Percentiles rank a stretch among this genome's conserved stretches.
phyloP scores from a whole-genome alignment of 78 protist species.

The Dictyostelium capitatum region DNA sequence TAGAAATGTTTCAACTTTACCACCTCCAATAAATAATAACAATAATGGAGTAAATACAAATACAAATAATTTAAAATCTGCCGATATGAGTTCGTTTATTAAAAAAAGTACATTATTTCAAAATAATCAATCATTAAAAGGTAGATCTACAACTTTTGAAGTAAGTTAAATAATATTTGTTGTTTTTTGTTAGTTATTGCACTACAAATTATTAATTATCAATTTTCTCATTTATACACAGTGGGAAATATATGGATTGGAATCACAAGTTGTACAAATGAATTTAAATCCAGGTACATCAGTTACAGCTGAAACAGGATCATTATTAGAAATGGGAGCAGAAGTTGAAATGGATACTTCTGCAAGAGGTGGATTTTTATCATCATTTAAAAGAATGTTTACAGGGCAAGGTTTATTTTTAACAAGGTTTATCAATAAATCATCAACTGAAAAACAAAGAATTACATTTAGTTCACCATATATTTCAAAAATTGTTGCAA shows the following conservation, averaged over 20 bases:
- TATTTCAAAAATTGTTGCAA: slow-evolving; percentile 65
- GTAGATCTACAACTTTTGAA: slow-evolving; percentile 30
- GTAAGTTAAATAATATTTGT: not conserved
- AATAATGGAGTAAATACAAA: not conserved
- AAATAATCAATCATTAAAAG: slow-evolving; percentile 46
- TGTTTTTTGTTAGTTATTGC: not conserved
- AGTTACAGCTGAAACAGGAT: slow-evolving; percentile 71
- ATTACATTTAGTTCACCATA: slow-evolving; percentile 72
- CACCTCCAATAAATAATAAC: not conserved
- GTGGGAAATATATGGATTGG: slow-evolving; percentile 69
- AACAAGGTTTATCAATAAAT: slow-evolving; percentile 51
- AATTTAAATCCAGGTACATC: slow-evolving; percentile 66
- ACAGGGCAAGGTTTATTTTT: slow-evolving; percentile 82
- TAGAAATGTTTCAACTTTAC: not conserved
- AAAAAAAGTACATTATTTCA: not conserved
- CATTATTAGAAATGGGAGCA: slow-evolving; percentile 63
- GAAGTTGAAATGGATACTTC: slow-evolving; percentile 66
- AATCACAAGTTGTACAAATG: slow-evolving; percentile 74
- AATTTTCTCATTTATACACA: too few species aligned
- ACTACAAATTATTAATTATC: too few species aligned
- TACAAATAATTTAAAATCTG: not conserved
- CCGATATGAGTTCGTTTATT: not conserved
- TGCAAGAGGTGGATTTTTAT: slow-evolving; percentile 72
- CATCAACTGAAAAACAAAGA: slow-evolving; percentile 44
- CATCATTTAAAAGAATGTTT: slow-evolving; percentile 75